phyloP scores from a whole-genome alignment of 164 flowering plant genomes.

The Chloranthus sessilifolius region DNA sequence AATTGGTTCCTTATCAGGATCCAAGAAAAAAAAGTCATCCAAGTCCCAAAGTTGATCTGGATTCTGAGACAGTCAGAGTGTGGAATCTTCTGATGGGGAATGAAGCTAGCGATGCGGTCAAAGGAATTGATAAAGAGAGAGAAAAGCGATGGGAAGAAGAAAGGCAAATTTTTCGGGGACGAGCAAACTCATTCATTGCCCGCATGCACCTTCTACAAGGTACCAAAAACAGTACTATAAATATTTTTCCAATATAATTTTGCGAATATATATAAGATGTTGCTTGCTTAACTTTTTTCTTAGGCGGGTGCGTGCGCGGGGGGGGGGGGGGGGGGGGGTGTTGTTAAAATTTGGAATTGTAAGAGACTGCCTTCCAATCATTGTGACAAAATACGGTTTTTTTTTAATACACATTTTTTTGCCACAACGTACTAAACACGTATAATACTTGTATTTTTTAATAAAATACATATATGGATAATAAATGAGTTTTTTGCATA shows the following conservation, averaged over 20 bases:
- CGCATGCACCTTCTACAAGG: conserved; percentile 99
- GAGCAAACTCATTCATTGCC: conserved; percentile 89
- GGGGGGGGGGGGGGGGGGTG: not conserved
- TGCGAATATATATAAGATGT: not conserved
- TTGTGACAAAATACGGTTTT: not conserved
- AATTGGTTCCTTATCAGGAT: conserved; percentile 55
- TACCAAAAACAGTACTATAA: conserved; percentile 23
- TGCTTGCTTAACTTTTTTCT: not conserved
- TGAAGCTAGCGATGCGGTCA: conserved; percentile 52
- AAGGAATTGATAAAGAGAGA: conserved; percentile 66
- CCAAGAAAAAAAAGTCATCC: conserved; percentile 40
- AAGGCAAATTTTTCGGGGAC: conserved; percentile 63
- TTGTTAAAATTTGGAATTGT: no score
- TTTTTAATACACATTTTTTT: not conserved
- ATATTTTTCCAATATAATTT: no score
- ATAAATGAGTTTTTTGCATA: no score
- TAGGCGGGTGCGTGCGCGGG: not conserved
- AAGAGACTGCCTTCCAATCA: no score
- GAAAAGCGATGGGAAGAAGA: conserved; percentile 91
- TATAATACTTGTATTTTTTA: no score
- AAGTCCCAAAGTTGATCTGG: conserved; percentile 84
- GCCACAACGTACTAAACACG: no score
- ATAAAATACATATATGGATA: no score
- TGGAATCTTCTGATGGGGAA: conserved; percentile 81
- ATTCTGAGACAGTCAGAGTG: conserved; percentile 75